Evolutionary conservation across 2,329 filamentous ascomycete genomes (phyloP).

Genomic region (Cercospora sojina): DNA sequence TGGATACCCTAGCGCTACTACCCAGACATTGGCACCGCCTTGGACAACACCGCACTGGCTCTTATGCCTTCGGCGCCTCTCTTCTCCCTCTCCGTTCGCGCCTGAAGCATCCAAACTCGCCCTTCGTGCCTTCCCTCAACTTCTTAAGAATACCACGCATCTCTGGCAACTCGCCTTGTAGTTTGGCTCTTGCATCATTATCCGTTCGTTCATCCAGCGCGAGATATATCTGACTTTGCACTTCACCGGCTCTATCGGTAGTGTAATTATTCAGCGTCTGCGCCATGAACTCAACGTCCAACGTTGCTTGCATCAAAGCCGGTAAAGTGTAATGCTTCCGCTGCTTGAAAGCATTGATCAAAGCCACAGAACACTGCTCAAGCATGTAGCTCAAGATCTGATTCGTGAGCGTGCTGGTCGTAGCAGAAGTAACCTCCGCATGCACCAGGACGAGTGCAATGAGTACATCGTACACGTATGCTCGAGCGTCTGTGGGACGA

Average conservation of each 20-base stretch:
- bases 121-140: slow-evolving; percentile 75
- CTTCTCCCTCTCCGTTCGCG: slow-evolving; percentile 20
- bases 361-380: slow-evolving; percentile 73
- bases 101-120: slow-evolving; percentile 62
- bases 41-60: no score
- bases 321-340: slow-evolving; percentile 68
- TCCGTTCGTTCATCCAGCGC: slow-evolving; percentile 87
- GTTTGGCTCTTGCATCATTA: slow-evolving; percentile 72
- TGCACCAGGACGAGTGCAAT: slow-evolving; percentile 86
- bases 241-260: slow-evolving; percentile 73
- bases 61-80: background rate
- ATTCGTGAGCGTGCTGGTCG: slow-evolving; percentile 68
- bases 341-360: slow-evolving; percentile 75
- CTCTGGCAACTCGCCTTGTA: slow-evolving; percentile 85
- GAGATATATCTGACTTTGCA: slow-evolving; percentile 88
- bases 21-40: background rate
- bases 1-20: background rate
- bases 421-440: slow-evolving; percentile 52
- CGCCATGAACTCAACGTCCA: slow-evolving; percentile 95
- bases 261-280: slow-evolving; percentile 91
- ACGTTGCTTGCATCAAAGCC: slow-evolving; percentile 91
- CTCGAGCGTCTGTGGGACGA: slow-evolving; percentile 70
- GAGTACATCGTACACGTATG: slow-evolving; percentile 87
- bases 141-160: slow-evolving; percentile 86
- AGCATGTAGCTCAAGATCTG: slow-evolving; percentile 85